Conservation (phyloP, 352 stramenopile species). For the Aphanomyces astaci region DNA sequence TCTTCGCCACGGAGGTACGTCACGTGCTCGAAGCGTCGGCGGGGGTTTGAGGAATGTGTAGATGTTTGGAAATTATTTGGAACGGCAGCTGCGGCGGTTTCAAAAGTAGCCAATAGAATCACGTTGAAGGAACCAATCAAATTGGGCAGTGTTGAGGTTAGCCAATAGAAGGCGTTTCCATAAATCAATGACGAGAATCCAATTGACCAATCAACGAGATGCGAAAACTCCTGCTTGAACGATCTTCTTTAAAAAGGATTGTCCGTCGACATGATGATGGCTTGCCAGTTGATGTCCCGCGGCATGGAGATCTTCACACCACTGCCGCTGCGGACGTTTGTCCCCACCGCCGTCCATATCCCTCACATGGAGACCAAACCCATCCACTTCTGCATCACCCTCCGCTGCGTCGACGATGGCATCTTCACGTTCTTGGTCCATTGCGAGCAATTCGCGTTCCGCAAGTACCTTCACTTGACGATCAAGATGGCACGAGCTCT, state of each 20-base stretch:
- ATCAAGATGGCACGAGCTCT: neutral
- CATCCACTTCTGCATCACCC: neutral
- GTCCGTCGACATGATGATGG: neutral
- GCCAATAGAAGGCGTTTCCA: neutral
- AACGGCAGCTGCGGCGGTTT: neutral
- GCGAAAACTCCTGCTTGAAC: neutral
- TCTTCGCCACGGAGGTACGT: conserved; percentile 57
- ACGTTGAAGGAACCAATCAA: neutral
- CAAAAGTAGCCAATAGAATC: neutral
- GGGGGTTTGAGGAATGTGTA: neutral
- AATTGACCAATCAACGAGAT: neutral
- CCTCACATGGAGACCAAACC: neutral
- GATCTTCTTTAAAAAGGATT: neutral
- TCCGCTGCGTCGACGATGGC: conserved; percentile 11
- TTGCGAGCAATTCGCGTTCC: neutral
- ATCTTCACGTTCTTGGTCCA: conserved; percentile 12
- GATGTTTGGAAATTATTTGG: neutral
- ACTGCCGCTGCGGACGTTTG: neutral
- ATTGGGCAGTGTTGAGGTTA: neutral
- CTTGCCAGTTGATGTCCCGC: neutral
- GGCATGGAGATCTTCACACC: neutral
- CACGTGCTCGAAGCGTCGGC: neutral
- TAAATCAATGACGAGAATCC: neutral
- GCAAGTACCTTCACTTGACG: conserved; percentile 4
- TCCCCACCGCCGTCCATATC: conserved; percentile 1